Base-by-base conservation (phyloP, 768 basidiomycete species). In the Rhodocollybia butyracea region DNA sequence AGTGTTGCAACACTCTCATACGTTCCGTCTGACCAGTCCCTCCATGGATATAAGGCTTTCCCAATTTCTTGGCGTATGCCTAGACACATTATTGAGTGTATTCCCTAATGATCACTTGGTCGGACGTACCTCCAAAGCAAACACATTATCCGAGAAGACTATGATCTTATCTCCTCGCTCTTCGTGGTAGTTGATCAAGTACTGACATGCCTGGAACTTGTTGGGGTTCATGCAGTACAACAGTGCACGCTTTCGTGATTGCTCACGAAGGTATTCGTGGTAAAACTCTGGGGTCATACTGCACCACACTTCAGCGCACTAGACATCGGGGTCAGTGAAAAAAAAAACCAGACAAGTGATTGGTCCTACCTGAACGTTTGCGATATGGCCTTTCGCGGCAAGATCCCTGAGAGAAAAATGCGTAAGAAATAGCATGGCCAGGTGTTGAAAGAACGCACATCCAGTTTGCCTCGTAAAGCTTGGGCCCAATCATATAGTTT, bases 251-350 rank as follows among this genome's bases (percentile, higher is more conserved):
- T 96, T 94, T 57, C 97, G 82, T 31, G 91, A 91, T 67, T 91
- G 88, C 69, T 94, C 91, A 59, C 91, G 80, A 60, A 99, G 81
- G 67, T 99, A 99, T 72, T 99, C 95, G 60, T 92, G 86, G 70
- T 98, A 99, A 69, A 99, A 99, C 68, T 98, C 95, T 5, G 97
- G 96, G 19, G 97, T 96, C 97, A 99, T 98, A 17, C 93, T 92
- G 67, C 97, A 99, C 97, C 97, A 99, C 7, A 99, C 97, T 71
- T 99, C 97, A 15, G 97, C 97, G 67, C 97, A 99, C 92, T 98
- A 63, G 21, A 57, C 10, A 38, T 6, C 21, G 34, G 19, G 38
- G 24, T 8, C 17, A 11, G 1, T 21, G 1, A 29, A 12, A 10
- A 36, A 32, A 27, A 17, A 10, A 40, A 29, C 27, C 54, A 45